Percentiles rank a stretch among this genome's conserved stretches.
Conservation (phyloP, 164 flowering plant species). For the Magnolia kwangsiensis region DNA sequence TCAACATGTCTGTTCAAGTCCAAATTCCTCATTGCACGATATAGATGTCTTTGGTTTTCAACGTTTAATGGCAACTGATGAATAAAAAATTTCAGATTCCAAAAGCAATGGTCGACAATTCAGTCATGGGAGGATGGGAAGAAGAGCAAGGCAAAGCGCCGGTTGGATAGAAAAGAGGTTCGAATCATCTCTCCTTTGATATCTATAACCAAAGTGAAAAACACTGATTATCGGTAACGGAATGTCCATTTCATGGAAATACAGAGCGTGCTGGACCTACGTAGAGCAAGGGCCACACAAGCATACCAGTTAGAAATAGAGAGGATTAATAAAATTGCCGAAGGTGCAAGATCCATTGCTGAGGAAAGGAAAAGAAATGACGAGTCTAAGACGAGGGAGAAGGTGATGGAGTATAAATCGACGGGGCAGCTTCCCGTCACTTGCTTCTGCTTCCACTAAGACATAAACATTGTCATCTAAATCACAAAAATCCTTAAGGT, state of each 20-base stretch:
- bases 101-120: slow-evolving; percentile 38
- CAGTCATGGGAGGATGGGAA: slow-evolving; percentile 64
- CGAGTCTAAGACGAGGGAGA: slow-evolving; percentile 49
- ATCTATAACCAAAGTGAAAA: background rate
- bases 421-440: slow-evolving; percentile 36
- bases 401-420: slow-evolving; percentile 49
- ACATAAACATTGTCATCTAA: background rate
- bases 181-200: background rate
- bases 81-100: slow-evolving; percentile 41
- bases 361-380: slow-evolving; percentile 55
- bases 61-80: background rate
- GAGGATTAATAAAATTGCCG: slow-evolving; percentile 49
- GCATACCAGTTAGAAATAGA: slow-evolving; percentile 44
- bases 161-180: slow-evolving; percentile 60
- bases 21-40: background rate
- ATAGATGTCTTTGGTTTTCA: background rate
- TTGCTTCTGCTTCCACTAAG: slow-evolving; percentile 52
- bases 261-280: slow-evolving; percentile 49
- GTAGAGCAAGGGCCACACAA: slow-evolving; percentile 28
- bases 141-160: slow-evolving; percentile 43
- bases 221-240: background rate
- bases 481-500: too few relatives aligned
- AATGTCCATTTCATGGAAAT: slow-evolving; percentile 4
- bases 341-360: slow-evolving; percentile 49
- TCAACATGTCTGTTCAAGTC: background rate